These are phyloP conservation scores for Groenewaldozyma auringiensis DNA, from an alignment of 1,139 yeast species.

Conservation along the genomic window DNA sequence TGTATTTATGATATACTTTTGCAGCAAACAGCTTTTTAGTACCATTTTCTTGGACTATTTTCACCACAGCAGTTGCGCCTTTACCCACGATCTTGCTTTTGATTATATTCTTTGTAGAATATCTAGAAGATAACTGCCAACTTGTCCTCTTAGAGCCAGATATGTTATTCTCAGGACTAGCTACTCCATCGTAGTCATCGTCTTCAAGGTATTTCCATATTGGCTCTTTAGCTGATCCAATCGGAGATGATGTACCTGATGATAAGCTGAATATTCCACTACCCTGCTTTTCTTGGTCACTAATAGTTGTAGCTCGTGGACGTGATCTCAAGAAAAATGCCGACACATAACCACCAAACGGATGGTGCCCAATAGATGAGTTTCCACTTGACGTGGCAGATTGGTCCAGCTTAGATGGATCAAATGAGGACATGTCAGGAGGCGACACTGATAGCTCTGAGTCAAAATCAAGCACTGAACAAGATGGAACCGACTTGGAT, in stretches of 20 bases:
- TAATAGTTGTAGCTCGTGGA: not conserved
- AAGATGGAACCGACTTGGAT: not conserved
- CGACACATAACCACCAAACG: constrained; percentile 2
- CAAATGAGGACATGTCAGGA: constrained; percentile 1
- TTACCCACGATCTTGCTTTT: constrained; percentile 20
- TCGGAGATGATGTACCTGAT: not conserved
- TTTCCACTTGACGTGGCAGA: not conserved
- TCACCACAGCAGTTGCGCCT: constrained; percentile 26
- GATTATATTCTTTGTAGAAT: constrained; percentile 9
- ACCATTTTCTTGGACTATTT: constrained; percentile 19
- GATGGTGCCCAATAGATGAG: constrained; percentile 1
- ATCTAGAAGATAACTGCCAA: constrained; percentile 1
- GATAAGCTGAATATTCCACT: not conserved
- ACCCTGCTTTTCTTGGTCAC: not conserved
- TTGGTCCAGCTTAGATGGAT: not conserved
- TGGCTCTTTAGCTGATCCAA: not conserved
- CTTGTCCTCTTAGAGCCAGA: not conserved
- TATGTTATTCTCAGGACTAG: not conserved
- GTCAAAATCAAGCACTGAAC: too few species aligned
- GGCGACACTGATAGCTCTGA: too few species aligned
- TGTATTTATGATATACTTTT: constrained; percentile 52
- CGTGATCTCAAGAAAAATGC: not conserved
- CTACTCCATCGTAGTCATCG: not conserved
- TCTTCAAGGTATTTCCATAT: not conserved
- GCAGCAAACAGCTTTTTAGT: constrained; percentile 48